A percentile compares a stretch with the other conserved stretches of the same genome.
phyloP scores from a whole-genome alignment of 2,329 filamentous ascomycete species.

The Colletotrichum sp. region DNA sequence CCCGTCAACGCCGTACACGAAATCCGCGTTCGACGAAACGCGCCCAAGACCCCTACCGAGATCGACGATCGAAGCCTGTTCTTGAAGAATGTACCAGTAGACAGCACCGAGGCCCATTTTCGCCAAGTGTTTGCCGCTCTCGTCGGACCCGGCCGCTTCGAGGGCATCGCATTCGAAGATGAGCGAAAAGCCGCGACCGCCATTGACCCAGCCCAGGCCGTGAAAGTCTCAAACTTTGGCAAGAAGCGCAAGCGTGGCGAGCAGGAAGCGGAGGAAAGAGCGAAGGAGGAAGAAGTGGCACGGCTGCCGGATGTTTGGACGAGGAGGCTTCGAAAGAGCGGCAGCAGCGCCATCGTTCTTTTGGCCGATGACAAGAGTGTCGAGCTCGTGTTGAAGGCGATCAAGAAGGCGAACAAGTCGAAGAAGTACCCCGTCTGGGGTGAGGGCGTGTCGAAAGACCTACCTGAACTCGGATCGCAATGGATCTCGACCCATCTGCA shows the following conservation, averaged over 20 bases:
- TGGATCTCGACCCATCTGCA: conserved; percentile 71
- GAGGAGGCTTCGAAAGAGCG: conserved; percentile 71
- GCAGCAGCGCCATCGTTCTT: conserved; percentile 79
- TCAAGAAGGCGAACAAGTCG: conserved; percentile 64
- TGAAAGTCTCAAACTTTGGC: conserved; percentile 41
- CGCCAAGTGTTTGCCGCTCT: conserved; percentile 76
- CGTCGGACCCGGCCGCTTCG: conserved; percentile 79
- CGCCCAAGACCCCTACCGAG: conserved; percentile 76
- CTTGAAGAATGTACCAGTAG: conserved; percentile 86
- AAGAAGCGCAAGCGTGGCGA: conserved; percentile 62
- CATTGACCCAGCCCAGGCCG: conserved; percentile 50
- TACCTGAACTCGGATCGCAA: conserved; percentile 61
- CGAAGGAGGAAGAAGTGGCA: conserved; percentile 62
- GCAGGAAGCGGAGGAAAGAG: conserved; percentile 62
- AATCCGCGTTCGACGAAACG: conserved; percentile 84
- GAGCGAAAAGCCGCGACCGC: conserved; percentile 49
- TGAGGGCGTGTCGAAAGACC: conserved; percentile 60
- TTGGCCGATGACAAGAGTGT: conserved; percentile 85
- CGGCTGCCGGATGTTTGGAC: conserved; percentile 77
- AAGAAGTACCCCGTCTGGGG: conserved; percentile 74
- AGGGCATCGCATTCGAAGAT: conserved; percentile 77
- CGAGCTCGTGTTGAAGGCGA: conserved; percentile 78
- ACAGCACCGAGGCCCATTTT: conserved; percentile 80
- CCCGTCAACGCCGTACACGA: conserved; percentile 74
- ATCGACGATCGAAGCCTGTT: conserved; percentile 84